A percentile compares a stretch with the other conserved stretches of the same genome.
Conservation (phyloP, 192 early-diverging fungal genomes). For the Linnemannia hyalina region DNA sequence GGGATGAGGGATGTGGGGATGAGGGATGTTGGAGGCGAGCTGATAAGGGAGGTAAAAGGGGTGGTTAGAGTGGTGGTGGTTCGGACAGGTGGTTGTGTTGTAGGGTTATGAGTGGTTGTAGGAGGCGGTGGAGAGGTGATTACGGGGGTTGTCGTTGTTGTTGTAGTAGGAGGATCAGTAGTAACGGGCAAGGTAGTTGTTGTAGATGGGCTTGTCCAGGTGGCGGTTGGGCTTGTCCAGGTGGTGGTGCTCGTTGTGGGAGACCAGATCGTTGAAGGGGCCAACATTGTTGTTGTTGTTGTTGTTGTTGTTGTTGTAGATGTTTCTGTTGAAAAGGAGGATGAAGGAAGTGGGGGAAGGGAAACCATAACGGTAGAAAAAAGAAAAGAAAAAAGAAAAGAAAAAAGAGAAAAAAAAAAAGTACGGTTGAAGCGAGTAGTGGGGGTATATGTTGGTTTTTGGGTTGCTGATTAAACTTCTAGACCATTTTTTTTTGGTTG, state of each 20-base stretch:
- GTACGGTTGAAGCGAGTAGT: neutral
- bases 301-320: neutral
- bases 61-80: neutral
- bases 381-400: neutral
- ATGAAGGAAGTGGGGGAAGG: neutral
- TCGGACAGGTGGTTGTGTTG: neutral
- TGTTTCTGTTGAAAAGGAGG: neutral
- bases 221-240: neutral
- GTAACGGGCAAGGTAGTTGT: neutral
- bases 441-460: neutral
- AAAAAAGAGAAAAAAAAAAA: neutral
- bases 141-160: neutral
- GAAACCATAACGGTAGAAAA: neutral
- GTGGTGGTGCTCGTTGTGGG: slow-evolving; percentile 1
- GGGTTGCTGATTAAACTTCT: neutral
- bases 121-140: neutral
- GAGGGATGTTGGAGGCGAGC: neutral
- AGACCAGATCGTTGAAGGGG: neutral
- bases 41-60: neutral
- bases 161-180: neutral
- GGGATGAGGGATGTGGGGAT: neutral
- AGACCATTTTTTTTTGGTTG: neutral
- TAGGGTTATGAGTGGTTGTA: slow-evolving; percentile 4
- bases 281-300: neutral
- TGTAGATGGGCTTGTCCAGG: neutral